Evolutionary conservation across 371 early-diverging fungal species (phyloP), one percentile per base, ranked within the genome.

Genomic region (Mortierella sp.): DNA sequence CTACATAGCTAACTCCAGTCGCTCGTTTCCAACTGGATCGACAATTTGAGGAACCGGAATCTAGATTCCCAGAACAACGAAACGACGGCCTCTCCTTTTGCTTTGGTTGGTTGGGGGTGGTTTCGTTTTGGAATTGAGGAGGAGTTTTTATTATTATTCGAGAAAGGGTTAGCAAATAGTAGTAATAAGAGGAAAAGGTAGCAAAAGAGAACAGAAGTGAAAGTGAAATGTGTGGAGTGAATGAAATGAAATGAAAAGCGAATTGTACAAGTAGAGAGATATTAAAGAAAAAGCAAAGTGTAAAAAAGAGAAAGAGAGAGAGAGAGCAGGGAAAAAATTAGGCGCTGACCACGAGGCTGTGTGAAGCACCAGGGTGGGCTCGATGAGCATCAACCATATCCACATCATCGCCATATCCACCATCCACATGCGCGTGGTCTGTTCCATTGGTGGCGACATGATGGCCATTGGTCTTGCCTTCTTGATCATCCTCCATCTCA

Each of bases 311-410:
- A 55, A 43, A 56, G n/a, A 27, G 18, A 4, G 18, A 16, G 38
- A 8, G 10, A 38, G 29, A n/a, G 55, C 29, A 12, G 7, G 12
- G 35, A 35, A 27, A 14, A 18, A 3, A 29, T 32, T 35, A 77
- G 43, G 73, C 78, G 27, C 70, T 74, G 21, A 54, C 74, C 0
- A 74, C 27, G 70, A 74, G 75, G 46, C 71, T 49, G 24, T 65
- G 73, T 14, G 46, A 27, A 10, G 24, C 27, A 8, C n/a, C 56
- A 3, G 56, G 56, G 38, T 78, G 78, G 29, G 51, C 32, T n/a
- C 78, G 56, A 56, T 75, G 72, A 55, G 68, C 55, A 18, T 72
- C 75, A n/a, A 65, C 75, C 68, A 80, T 77, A 48, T 77, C 78
- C 16, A 77, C 72, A 38, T 75, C 72, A 58, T 76, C 82, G 43